Conservation (phyloP, 306 rosid genomes). For the Vigna trinervia region DNA sequence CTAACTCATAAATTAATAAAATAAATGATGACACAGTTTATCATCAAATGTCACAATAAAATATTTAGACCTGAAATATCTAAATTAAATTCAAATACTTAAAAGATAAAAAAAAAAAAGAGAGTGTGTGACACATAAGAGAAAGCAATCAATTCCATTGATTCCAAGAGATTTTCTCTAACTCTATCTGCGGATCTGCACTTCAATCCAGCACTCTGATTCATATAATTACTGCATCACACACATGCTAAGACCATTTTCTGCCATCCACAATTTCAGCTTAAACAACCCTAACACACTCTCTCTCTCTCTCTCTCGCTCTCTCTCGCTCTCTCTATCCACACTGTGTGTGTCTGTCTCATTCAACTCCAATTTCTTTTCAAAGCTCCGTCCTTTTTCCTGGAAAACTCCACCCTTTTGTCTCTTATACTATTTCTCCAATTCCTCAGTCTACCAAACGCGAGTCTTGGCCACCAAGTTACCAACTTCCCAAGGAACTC, state of each 20-base stretch:
- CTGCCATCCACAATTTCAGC: no score
- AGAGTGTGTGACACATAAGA: not conserved
- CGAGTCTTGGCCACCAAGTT: conserved; percentile 47
- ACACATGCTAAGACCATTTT: no score
- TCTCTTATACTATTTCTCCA: not conserved
- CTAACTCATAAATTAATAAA: no score
- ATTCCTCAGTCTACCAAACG: not conserved
- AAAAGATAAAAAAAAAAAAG: not conserved
- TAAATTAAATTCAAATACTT: not conserved
- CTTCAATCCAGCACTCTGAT: no score
- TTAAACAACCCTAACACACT: no score
- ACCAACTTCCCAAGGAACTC: conserved; percentile 2
- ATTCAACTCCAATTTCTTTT: not conserved
- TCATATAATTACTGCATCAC: no score
- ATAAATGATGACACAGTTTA: not conserved
- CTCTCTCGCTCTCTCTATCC: no score
- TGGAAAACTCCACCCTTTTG: not conserved
- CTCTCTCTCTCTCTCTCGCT: no score
- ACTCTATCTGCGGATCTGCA: no score
- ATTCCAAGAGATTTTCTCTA: not conserved
- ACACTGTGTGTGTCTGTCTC: not conserved
- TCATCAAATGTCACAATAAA: not conserved
- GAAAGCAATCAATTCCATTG: no score
- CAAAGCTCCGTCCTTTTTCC: not conserved
- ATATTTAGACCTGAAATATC: not conserved